phyloP scores from a whole-genome alignment of 192 early-diverging fungal species.

The Mortierella claussenii region DNA sequence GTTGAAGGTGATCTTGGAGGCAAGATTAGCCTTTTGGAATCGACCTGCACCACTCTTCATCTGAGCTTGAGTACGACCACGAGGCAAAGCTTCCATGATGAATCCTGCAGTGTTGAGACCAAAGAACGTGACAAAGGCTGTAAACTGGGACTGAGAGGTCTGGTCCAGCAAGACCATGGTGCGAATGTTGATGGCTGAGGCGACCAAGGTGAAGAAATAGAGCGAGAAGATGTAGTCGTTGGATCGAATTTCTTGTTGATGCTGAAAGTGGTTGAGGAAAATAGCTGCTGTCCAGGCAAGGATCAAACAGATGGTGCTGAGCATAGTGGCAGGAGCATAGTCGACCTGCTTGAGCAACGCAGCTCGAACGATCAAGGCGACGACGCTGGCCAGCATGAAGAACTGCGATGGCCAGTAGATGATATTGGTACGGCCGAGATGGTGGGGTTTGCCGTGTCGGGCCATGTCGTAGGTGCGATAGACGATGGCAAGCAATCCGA shows the following conservation, averaged over 20 bases:
- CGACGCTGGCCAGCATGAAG: conserved; percentile 24
- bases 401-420: conserved; percentile 50
- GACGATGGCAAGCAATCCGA: conserved; percentile 18
- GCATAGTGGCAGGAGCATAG: conserved; percentile 34
- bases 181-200: conserved; percentile 43
- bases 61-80: conserved; percentile 24
- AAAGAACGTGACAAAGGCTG: conserved; percentile 36
- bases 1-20: conserved; percentile 31
- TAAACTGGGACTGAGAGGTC: conserved; percentile 12
- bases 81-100: conserved; percentile 42
- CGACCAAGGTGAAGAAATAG: conserved; percentile 29
- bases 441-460: conserved; percentile 22
- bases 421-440: conserved; percentile 24
- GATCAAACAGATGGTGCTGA: conserved; percentile 22
- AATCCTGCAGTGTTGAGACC: conserved; percentile 22
- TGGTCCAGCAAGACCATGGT: conserved; percentile 27
- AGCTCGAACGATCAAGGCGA: conserved; percentile 32
- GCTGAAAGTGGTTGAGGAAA: conserved; percentile 30
- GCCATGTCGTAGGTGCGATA: conserved; percentile 9
- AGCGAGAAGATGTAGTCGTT: conserved; percentile 24
- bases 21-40: conserved; percentile 49
- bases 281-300: conserved; percentile 17
- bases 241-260: conserved; percentile 30
- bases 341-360: conserved; percentile 4
- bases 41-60: conserved; percentile 13